Base-by-base conservation (phyloP, 208 protist genomes). In the Phytomonas serpens region DNA sequence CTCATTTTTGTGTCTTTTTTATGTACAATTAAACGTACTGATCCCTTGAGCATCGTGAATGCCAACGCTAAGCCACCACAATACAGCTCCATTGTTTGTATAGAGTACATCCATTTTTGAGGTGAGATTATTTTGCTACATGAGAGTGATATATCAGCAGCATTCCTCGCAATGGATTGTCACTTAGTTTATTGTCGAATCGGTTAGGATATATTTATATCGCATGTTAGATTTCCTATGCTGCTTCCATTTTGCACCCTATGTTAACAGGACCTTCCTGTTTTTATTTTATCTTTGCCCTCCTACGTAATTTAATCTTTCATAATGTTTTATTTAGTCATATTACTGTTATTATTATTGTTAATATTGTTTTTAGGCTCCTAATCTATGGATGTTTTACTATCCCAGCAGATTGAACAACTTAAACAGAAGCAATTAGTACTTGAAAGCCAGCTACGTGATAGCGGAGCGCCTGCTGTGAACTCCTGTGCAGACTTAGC, bases 301-400 rank as follows among this genome's bases (percentile, higher is more conserved):
- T 27, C 47, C 23, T 27, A 27, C 19, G 7, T 57, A 57, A 57
- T 27, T 57, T 27, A 57, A 27, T 27, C 2, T 57, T 57, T 5
- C 16, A 4, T 2, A 27, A 57, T 7, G 27, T 57, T 57, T 57
- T 51, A 36, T 36, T 36, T 36, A 36, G 34, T 6, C 34, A 36
- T 36, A n/a, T n/a, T n/a, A n/a, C n/a, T 37, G 9, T 67, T 67
- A 37, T 67, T 67, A 40, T 67, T 67, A 40, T 4, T 32, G 33
- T 32, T 67, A 63, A 7, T 36, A 36, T 36, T 36, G 6, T 36
- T 36, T 7, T 19, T 27, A 23, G 47, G 27, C 19, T 57, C 16
- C 0, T 27, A 57, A 57, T 57, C 47, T 57, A 57, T 57, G 47
- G 47, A 57, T 57, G 47, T 27, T 57, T 57, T 57, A 57, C 5